Evolutionary conservation across 495 filamentous ascomycete species (phyloP).

Genomic region (Penicillium egyptiacum): DNA sequence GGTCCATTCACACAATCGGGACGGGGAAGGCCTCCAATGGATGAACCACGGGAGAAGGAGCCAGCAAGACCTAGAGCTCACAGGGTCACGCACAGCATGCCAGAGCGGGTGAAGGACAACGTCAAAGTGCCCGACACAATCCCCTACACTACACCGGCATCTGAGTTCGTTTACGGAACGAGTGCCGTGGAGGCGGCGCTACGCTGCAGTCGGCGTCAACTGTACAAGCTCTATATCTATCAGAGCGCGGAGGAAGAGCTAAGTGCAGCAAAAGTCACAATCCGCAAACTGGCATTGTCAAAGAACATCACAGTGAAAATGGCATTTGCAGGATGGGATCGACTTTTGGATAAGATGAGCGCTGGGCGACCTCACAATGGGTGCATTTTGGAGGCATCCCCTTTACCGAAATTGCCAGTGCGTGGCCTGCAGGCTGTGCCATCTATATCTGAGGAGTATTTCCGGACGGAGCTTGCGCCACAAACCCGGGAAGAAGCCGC

Average conservation of each 20-base stretch:
- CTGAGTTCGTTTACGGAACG: constrained; percentile 86
- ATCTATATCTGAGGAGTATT: constrained; percentile 40
- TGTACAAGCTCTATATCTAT: constrained; percentile 85
- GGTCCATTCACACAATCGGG: background rate
- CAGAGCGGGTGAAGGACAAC: constrained; percentile 42
- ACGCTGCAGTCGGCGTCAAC: constrained; percentile 60
- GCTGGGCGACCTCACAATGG: constrained; percentile 86
- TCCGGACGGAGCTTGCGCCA: constrained; percentile 58
- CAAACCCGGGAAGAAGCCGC: constrained; percentile 72
- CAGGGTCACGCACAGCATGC: constrained; percentile 28
- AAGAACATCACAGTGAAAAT: constrained; percentile 56
- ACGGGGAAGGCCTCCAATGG: background rate
- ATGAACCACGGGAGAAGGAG: constrained; percentile 9
- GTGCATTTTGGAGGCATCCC: constrained; percentile 83
- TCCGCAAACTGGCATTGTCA: constrained; percentile 60
- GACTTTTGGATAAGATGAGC: constrained; percentile 79
- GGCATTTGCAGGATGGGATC: constrained; percentile 53
- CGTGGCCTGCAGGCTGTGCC: constrained; percentile 52
- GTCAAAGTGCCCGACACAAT: constrained; percentile 57
- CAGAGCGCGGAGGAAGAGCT: constrained; percentile 42
- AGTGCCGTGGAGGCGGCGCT: constrained; percentile 82
- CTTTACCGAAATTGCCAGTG: constrained; percentile 72
- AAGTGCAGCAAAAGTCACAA: constrained; percentile 37
- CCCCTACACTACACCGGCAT: constrained; percentile 80
- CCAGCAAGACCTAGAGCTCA: constrained; percentile 23